Percentiles rank a stretch among this genome's conserved stretches.
These are phyloP conservation scores for Ophiostoma australiae DNA, from an alignment of 2,329 filamentous ascomycete genomes.

Conservation along the genomic window DNA sequence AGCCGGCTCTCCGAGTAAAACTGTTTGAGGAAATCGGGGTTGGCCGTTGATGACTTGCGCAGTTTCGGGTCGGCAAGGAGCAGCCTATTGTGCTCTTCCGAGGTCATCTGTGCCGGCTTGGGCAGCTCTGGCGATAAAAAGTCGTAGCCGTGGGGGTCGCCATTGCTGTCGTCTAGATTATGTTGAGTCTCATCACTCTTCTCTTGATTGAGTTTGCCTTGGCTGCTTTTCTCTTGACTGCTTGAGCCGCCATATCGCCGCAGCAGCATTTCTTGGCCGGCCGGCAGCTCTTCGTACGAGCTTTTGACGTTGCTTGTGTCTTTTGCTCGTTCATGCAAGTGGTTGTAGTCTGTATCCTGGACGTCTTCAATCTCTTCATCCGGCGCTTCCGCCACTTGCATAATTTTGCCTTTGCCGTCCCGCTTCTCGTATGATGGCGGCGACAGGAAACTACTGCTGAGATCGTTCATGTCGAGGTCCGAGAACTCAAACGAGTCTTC, in stretches of 20 bases:
- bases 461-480: background rate
- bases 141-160: background rate
- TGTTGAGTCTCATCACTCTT: background rate
- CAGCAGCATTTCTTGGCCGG: background rate
- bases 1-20: constrained; percentile 93
- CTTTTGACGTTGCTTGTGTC: background rate
- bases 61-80: constrained; percentile 79
- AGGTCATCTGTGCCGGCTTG: constrained; percentile 51
- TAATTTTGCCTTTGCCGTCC: background rate
- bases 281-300: constrained; percentile 14
- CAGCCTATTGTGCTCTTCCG: constrained; percentile 87
- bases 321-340: background rate
- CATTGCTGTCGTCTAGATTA: background rate
- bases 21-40: constrained; percentile 88
- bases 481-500: constrained; percentile 6
- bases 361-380: background rate
- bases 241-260: background rate
- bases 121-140: background rate
- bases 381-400: background rate
- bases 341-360: background rate
- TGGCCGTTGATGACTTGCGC: constrained; percentile 82
- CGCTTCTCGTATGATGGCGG: background rate
- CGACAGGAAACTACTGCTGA: constrained; percentile 6
- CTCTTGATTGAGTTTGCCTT: no score
- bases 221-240: background rate